These are phyloP conservation scores for Hymenoscyphus infarciens DNA, from an alignment of 2,329 filamentous ascomycete genomes.

Conservation along the genomic window DNA sequence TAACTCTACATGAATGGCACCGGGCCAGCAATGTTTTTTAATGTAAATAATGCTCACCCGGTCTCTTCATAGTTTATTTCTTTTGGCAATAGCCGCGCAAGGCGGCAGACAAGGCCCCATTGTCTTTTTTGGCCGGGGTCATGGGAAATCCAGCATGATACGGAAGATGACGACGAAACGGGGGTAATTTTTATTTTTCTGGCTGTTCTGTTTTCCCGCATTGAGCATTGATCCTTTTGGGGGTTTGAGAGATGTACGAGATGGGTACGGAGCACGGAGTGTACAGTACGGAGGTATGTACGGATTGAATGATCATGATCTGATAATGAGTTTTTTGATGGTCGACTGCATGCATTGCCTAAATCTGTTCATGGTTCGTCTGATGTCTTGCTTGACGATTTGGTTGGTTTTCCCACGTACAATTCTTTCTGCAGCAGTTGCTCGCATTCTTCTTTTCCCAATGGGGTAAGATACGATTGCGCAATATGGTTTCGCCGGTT, in stretches of 20 bases:
- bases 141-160: neutral
- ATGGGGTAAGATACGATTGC: slow-evolving; percentile 2
- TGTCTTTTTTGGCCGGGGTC: neutral
- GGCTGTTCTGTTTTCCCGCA: neutral
- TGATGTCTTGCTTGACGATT: neutral
- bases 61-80: neutral
- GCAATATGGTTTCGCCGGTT: neutral
- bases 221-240: neutral
- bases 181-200: neutral
- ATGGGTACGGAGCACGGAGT: neutral
- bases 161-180: neutral
- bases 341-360: neutral
- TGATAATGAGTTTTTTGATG: neutral
- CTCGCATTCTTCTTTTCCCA: neutral
- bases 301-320: neutral
- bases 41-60: neutral
- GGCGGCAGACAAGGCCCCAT: neutral
- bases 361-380: neutral
- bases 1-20: neutral
- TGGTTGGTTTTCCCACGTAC: neutral
- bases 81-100: neutral
- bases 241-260: neutral
- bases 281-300: neutral
- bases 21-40: neutral
- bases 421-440: no score